Base-by-base conservation (phyloP, 768 basidiomycete genomes). In the Auriscalpium microsporum region DNA sequence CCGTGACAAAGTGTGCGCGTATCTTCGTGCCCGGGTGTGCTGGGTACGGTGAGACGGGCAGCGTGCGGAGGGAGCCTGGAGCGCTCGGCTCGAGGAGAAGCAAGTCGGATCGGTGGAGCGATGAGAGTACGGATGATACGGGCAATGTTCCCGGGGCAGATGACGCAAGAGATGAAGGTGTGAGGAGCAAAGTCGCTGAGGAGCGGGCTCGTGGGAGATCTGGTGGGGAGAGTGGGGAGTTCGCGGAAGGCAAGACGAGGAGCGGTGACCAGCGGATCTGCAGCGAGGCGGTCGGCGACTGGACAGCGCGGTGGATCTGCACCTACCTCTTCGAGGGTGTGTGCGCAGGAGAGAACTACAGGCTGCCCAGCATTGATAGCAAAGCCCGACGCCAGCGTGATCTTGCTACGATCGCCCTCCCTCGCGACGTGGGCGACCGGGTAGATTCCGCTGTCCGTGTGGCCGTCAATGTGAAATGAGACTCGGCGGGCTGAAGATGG, bases 1-100 rank as follows among this genome's bases (percentile, higher is more conserved):
- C 73, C n/a, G 71, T 63, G 37, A 84, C 80, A 53, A 82, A 75
- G 60, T 83, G 82, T 9, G 77, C 77, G 16, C 72, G 73, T n/a
- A 86, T 70, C 0, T 64, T 52, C 1, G 79, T 75, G 2, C 72
- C 73, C 2, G 67, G 64, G 0, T 72, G 74, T 2, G 73, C 75
- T 0, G 86, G 83, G 66, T 84, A 87, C 4, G 81, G 84, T 21
- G 80, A 82, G 19, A 86, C 71, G 4, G 84, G 82, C 5, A 86
- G 73, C 1, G 79, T 67, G 17, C 70, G 73, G 16, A 78, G 64
- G 8, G 69, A 50, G 28, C 48, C 62, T 50, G 48, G 63, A 65
- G 37, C 14, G 47, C 35, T 16, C 52, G 48, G 1, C 57, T 57
- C 60, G 34, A 85, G 69, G 17, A 85, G 63, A 10, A 83, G 61